These are phyloP conservation scores for Mucor mucedo DNA, from an alignment of 371 early-diverging fungal genomes.

Conservation along the genomic window DNA sequence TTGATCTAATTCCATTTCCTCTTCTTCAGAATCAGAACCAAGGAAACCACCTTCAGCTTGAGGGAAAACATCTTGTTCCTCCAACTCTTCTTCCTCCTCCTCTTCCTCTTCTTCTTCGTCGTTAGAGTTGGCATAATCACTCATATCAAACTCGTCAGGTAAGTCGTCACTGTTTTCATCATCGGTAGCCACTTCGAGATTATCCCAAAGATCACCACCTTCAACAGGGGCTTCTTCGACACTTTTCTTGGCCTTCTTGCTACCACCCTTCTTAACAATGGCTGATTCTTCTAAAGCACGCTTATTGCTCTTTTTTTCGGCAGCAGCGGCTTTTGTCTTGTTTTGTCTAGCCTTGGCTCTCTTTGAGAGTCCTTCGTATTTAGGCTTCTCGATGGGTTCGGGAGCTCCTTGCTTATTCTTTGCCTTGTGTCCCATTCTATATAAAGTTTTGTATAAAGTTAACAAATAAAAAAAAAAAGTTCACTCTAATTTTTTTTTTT, in stretches of 20 bases:
- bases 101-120: slow-evolving; percentile 40
- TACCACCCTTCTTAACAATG: slow-evolving; percentile 34
- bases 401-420: slow-evolving; percentile 73
- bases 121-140: slow-evolving; percentile 19
- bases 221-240: slow-evolving; percentile 1
- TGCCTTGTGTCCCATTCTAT: slow-evolving; percentile 62
- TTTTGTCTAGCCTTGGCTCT: slow-evolving; percentile 37
- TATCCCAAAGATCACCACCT: slow-evolving; percentile 52
- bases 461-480: slow-evolving; percentile 4
- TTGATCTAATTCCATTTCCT: slow-evolving; percentile 42
- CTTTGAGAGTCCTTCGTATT: slow-evolving; percentile 31
- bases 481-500: slow-evolving; percentile 10
- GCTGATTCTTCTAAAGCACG: slow-evolving; percentile 40
- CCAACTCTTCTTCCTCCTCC: slow-evolving; percentile 35
- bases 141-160: slow-evolving; percentile 39
- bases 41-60: slow-evolving; percentile 60
- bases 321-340: slow-evolving; percentile 40
- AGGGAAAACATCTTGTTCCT: slow-evolving; percentile 51
- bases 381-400: slow-evolving; percentile 47
- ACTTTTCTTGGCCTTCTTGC: slow-evolving; percentile 23
- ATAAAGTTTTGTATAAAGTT: background rate
- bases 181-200: slow-evolving; percentile 58
- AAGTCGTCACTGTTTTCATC: slow-evolving; percentile 47
- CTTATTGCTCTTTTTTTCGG: slow-evolving; percentile 34
- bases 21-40: slow-evolving; percentile 60